Evolutionary conservation across 148 eudicot species (phyloP).

Genomic region (Silene uniflora): DNA sequence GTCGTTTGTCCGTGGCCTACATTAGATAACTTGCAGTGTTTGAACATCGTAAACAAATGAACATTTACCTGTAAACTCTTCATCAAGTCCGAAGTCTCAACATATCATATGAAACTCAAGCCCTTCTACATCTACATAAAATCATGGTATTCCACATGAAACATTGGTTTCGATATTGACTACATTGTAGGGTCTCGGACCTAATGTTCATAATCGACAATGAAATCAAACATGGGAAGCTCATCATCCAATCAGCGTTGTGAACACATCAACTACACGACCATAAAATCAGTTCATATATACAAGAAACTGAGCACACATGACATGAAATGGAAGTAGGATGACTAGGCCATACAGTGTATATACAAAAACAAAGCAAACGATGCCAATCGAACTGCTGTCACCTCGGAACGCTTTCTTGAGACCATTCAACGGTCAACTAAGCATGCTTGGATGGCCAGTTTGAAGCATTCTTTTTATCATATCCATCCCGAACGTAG

Average conservation of each 20-base stretch:
- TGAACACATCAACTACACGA: not conserved
- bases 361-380: not conserved
- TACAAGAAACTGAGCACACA: not conserved
- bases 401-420: not conserved
- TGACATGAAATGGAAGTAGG: not conserved
- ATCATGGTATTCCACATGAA: too few relatives aligned
- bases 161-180: too few relatives aligned
- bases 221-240: not conserved
- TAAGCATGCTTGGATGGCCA: constrained; percentile 97
- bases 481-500: constrained; percentile 95
- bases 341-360: not conserved
- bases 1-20: too few relatives aligned
- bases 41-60: too few relatives aligned
- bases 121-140: not conserved
- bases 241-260: not conserved
- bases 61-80: not conserved
- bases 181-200: too few relatives aligned
- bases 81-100: not conserved
- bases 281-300: not conserved
- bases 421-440: constrained; percentile 39
- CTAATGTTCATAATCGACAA: not conserved
- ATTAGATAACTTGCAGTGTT: too few relatives aligned
- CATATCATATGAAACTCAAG: not conserved
- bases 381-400: not conserved
- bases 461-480: constrained; percentile 99